Evolutionary conservation across 2,329 filamentous ascomycete species (phyloP).

Genomic region (Sphaerulina populicola): DNA sequence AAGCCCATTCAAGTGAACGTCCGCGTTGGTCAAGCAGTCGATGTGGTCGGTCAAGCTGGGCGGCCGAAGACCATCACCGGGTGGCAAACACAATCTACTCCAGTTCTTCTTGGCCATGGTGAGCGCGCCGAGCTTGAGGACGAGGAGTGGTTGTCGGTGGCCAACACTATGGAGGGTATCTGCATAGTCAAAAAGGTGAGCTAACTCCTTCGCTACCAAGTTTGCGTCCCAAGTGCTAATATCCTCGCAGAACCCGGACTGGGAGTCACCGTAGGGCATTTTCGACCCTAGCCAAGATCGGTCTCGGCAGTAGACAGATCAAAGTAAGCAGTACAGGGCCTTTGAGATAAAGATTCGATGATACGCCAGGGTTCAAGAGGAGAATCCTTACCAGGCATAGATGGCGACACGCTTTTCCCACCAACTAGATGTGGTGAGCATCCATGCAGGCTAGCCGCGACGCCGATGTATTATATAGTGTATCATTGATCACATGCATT

Average conservation of each 20-base stretch:
- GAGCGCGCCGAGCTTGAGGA: conserved; percentile 96
- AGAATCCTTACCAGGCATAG: background rate
- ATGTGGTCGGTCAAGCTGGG: conserved; percentile 94
- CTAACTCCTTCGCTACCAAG: background rate
- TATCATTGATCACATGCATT: background rate
- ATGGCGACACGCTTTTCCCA: background rate
- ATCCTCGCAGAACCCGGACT: conserved; percentile 15
- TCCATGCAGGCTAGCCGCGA: background rate
- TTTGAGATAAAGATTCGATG: background rate
- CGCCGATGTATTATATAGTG: background rate
- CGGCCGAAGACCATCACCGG: conserved; percentile 98
- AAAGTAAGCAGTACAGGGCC: background rate
- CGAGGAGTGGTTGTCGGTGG: conserved; percentile 90
- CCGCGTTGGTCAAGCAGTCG: conserved; percentile 92
- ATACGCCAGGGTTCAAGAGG: background rate
- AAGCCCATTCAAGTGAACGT: conserved; percentile 93
- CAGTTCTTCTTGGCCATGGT: conserved; percentile 85
- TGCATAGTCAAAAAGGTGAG: conserved; percentile 94
- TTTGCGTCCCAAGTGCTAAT: background rate
- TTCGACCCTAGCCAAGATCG: too few relatives aligned
- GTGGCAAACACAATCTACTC: conserved; percentile 99
- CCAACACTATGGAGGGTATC: conserved; percentile 82
- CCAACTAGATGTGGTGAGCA: background rate
- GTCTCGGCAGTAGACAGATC: background rate
- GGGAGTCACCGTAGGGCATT: conserved; percentile 13